These are phyloP conservation scores for Umbelopsis ramanniana DNA, from an alignment of 192 early-diverging fungal species.

Conservation along the genomic window DNA sequence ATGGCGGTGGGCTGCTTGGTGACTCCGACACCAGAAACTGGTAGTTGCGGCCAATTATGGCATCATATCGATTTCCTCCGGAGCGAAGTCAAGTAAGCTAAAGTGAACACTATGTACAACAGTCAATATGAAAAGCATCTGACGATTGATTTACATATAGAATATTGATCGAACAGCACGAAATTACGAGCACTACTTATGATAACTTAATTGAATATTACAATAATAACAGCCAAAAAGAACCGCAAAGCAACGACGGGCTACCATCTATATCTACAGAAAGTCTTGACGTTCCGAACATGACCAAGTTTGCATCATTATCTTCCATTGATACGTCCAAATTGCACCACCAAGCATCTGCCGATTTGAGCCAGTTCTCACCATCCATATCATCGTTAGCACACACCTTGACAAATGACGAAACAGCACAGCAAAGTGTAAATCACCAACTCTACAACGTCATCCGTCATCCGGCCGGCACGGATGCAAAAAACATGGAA, in stretches of 20 bases:
- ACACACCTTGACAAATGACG: not conserved
- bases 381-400: conserved; percentile 12
- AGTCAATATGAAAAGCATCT: too few species aligned
- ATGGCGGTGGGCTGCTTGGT: conserved; percentile 54
- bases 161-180: conserved; percentile 6
- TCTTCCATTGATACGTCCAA: conserved; percentile 13
- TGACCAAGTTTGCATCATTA: not conserved
- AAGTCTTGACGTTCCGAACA: not conserved
- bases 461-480: conserved; percentile 20
- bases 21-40: conserved; percentile 42
- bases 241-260: not conserved
- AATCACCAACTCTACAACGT: conserved; percentile 13
- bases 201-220: conserved; percentile 25
- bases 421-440: not conserved
- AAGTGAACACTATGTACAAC: not conserved
- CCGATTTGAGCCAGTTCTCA: not conserved
- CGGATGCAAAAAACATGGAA: conserved; percentile 18
- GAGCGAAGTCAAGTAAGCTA: conserved; percentile 41
- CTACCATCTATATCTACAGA: not conserved
- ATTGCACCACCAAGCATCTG: not conserved
- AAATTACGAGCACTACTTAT: conserved; percentile 14
- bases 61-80: conserved; percentile 48
- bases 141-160: not conserved
- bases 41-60: conserved; percentile 54
- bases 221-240: conserved; percentile 8